phyloP scores from a whole-genome alignment of 352 stramenopile species.

The Phytophthora vignae region DNA sequence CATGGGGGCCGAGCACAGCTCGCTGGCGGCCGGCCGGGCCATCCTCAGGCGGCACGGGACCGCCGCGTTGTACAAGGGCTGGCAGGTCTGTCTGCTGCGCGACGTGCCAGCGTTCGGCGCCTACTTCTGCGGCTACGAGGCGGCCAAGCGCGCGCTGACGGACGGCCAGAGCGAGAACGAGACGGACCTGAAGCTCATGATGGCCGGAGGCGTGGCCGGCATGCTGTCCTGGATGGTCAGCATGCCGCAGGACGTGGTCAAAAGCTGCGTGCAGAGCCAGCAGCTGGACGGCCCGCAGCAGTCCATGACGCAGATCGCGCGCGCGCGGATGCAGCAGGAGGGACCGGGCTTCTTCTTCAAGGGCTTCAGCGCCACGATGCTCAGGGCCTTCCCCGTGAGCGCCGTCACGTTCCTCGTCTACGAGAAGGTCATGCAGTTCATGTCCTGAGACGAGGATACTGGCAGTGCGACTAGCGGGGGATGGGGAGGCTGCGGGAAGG shows the following conservation, averaged over 20 bases:
- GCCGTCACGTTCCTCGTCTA: slow-evolving; percentile 87
- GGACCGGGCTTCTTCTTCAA: slow-evolving; percentile 80
- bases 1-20: slow-evolving; percentile 55
- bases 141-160: slow-evolving; percentile 62
- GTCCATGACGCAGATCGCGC: slow-evolving; percentile 50
- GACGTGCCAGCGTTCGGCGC: slow-evolving; percentile 79
- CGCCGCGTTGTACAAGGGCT: slow-evolving; percentile 68
- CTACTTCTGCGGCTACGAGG: slow-evolving; percentile 84
- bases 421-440: slow-evolving; percentile 80
- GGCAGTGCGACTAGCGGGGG: neutral
- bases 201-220: slow-evolving; percentile 73
- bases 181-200: slow-evolving; percentile 65
- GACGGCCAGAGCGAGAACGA: slow-evolving; percentile 57
- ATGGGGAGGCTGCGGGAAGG: neutral
- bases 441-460: slow-evolving; percentile 43
- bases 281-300: slow-evolving; percentile 38
- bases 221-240: slow-evolving; percentile 80
- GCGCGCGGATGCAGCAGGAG: slow-evolving; percentile 53
- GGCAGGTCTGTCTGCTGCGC: slow-evolving; percentile 63
- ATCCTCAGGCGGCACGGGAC: slow-evolving; percentile 51
- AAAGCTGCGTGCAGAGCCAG: slow-evolving; percentile 88
- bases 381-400: slow-evolving; percentile 80
- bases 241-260: slow-evolving; percentile 89
- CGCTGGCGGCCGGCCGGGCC: slow-evolving; percentile 51
- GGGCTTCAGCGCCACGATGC: slow-evolving; percentile 74